A percentile compares a stretch with the other conserved stretches of the same genome.
Evolutionary conservation across 768 basidiomycete species (phyloP).

Genomic region (Mycena olivaceomarginata): DNA sequence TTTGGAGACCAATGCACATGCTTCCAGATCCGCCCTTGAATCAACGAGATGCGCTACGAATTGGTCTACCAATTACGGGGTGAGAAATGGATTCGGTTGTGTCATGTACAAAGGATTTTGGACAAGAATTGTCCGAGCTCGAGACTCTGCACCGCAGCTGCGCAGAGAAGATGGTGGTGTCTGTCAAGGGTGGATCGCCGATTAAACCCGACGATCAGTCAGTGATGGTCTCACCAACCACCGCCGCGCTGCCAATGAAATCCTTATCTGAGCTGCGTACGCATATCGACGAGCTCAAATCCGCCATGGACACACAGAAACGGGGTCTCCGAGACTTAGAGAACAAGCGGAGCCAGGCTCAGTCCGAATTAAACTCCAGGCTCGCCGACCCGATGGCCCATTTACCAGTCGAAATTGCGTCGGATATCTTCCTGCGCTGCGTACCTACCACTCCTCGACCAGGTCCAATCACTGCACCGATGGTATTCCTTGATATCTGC

Average conservation of each 20-base stretch:
- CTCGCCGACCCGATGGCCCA: conserved; percentile 16
- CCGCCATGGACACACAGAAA: background rate
- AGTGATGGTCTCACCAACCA: background rate
- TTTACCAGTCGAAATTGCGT: conserved; percentile 6
- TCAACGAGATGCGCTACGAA: background rate
- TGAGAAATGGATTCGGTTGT: too few species aligned
- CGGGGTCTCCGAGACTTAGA: background rate
- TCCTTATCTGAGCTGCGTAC: background rate
- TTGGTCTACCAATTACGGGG: too few species aligned
- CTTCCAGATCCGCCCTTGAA: background rate
- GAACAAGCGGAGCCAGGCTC: conserved; percentile 7
- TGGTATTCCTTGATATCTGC: background rate
- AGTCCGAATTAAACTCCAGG: background rate
- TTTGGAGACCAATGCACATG: background rate
- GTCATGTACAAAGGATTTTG: too few species aligned
- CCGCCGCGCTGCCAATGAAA: background rate
- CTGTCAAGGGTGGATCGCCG: too few species aligned
- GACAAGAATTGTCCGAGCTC: too few species aligned
- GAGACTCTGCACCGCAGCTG: too few species aligned
- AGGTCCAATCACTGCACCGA: background rate
- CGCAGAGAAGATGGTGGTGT: too few species aligned
- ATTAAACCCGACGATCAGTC: too few species aligned
- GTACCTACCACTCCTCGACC: background rate
- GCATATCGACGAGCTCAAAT: conserved; percentile 8
- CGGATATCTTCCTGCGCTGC: conserved; percentile 14